Base-by-base conservation (phyloP, 2,329 filamentous ascomycete genomes). In the Purpureocillium takamizusanense region DNA sequence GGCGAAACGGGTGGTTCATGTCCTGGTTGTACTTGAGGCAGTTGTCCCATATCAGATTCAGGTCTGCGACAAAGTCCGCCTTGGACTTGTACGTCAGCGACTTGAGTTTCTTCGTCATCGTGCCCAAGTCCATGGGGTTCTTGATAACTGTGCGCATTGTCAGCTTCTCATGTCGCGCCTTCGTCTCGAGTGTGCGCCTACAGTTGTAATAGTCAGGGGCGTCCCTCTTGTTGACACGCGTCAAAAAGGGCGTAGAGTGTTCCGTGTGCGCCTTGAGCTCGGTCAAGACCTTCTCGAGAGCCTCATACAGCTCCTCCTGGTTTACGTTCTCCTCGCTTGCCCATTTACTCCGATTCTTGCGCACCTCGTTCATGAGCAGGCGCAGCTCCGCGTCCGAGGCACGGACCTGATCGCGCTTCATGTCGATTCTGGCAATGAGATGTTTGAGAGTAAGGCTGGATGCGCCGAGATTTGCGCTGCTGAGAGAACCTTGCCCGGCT, bases 271-370 rank as follows among this genome's bases (percentile, higher is more conserved):
- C 92, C 62, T 97, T 97, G 40, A 98, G 78, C 60, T 97, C 90
- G 54, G 89, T 94, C 53, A 98, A 72, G 37, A 98, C 92, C 66
- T 97, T 97, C 60, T 98, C 92, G 12, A 92, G 73, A 10, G 92
- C 87, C 65, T 98, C 92, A 57, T 98, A 98, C 6, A 98, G 72
- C 62, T 98, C 92, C 61, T 98, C 92, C 62, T 98, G 92, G 42
- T 92, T 90, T 44, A 98, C 83, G 50, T 94, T 92, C 51, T 98
- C 92, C 61, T 97, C 92, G 58, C 85, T 97, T 4, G 92, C 90
- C 92, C 92, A 98, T 65, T 98, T 98, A 62, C 90, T 97, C 52
- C 92, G 76, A 51, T 97, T 97, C 62, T 97, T 98, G 46, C 92
- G 79, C 14, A 98, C 92, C 61, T 98, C 92, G 52, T 92, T 95